Evolutionary conservation across 768 basidiomycete species (phyloP), one percentile per base, ranked within the genome.

Genomic region (Kwoniella sp.): DNA sequence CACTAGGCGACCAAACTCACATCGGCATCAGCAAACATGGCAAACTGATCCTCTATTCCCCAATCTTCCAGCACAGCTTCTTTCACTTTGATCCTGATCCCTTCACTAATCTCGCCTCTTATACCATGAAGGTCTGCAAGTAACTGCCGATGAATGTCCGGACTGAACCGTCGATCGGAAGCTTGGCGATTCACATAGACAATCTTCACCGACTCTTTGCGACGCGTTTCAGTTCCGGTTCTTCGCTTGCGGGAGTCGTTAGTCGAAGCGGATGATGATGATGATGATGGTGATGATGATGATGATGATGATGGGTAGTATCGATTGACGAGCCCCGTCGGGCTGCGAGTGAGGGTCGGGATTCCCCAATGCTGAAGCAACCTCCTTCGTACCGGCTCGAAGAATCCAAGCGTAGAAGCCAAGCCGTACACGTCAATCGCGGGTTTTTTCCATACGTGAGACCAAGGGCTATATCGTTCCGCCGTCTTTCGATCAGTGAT

Each of bases 181-280:
- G 33, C 58, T 37, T 60, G 58, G 24, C 58, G 30, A 29, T 60
- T 29, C 19, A 47, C 49, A 51, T 60, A 60, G 17, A 60, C 30
- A 15, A 47, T 22, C 25, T 60, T 60, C 22, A 52, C 29, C 25
- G 13, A 6, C 33, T 33, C n/a, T n/a, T n/a, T n/a, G n/a, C n/a
- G n/a, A n/a, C n/a, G n/a, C n/a, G n/a, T n/a, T n/a, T n/a, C n/a
- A n/a, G n/a, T n/a, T n/a, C n/a, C n/a, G n/a, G n/a, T n/a, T n/a
- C n/a, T n/a, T n/a, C n/a, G n/a, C n/a, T n/a, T n/a, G n/a, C n/a
- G n/a, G n/a, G n/a, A n/a, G n/a, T n/a, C n/a, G n/a, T n/a, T n/a
- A n/a, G n/a, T n/a, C n/a, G n/a, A n/a, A n/a, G n/a, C n/a, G n/a
- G n/a, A n/a, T n/a, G n/a, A n/a, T n/a, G n/a, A n/a, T n/a, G n/a